phyloP scores from a whole-genome alignment of 805 yeast species.

The Wickerhamomyces bovis region DNA sequence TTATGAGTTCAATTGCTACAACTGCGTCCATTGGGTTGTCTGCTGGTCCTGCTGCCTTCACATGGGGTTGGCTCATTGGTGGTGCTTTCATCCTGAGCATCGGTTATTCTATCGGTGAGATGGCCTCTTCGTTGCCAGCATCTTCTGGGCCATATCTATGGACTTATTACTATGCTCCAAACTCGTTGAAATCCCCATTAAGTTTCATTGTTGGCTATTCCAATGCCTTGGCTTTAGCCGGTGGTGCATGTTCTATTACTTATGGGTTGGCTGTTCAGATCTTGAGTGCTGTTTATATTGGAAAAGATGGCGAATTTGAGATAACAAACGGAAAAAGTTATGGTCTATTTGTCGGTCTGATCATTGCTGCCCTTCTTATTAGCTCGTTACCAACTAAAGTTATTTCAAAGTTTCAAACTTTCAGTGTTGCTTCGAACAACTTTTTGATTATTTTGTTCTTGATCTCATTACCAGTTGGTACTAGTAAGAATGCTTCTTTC shows the following conservation, averaged over 20 bases:
- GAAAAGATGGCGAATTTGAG: conserved; percentile 47
- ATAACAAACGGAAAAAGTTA: conserved; percentile 50
- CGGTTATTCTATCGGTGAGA: conserved; percentile 60
- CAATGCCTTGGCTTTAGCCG: conserved; percentile 59
- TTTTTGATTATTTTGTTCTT: conserved; percentile 46
- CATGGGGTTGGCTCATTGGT: conserved; percentile 72
- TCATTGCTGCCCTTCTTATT: conserved; percentile 43
- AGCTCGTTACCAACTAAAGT: conserved; percentile 53
- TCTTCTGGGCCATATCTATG: conserved; percentile 71
- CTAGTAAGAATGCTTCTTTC: conserved; percentile 15
- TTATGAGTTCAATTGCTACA: conserved; percentile 56
- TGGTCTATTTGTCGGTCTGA: conserved; percentile 62
- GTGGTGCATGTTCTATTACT: conserved; percentile 61
- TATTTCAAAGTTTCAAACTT: conserved; percentile 53
- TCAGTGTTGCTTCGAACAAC: conserved; percentile 50
- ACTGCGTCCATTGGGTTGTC: conserved; percentile 34
- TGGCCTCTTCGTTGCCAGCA: conserved; percentile 67
- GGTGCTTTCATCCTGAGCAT: conserved; percentile 47
- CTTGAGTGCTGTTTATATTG: conserved; percentile 51
- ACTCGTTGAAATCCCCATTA: conserved; percentile 40
- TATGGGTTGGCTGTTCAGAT: conserved; percentile 63
- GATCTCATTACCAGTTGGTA: conserved; percentile 63
- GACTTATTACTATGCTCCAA: conserved; percentile 64
- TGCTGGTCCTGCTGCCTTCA: conserved; percentile 53
- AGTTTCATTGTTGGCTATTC: conserved; percentile 63